These are phyloP conservation scores for Penicillium carneum DNA, from an alignment of 2,329 filamentous ascomycete genomes.

Conservation along the genomic window DNA sequence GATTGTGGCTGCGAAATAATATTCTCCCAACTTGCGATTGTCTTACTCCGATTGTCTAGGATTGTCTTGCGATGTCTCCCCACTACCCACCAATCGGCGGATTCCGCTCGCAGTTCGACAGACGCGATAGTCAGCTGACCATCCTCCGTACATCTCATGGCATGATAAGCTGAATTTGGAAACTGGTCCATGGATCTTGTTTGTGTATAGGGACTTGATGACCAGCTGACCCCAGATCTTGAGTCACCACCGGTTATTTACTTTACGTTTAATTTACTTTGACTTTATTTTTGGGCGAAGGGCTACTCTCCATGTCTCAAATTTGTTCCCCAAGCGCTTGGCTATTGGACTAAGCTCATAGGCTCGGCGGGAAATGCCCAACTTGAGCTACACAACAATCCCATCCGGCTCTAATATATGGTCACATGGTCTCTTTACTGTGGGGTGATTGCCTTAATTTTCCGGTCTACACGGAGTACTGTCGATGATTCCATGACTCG, in stretches of 20 bases:
- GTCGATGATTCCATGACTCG: not conserved
- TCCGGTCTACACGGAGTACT: not conserved
- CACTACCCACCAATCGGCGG: constrained; percentile 18
- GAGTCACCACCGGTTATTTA: not conserved
- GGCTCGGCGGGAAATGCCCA: constrained; percentile 16
- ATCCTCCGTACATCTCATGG: constrained; percentile 5
- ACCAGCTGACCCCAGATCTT: constrained; percentile 20
- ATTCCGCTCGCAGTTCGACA: constrained; percentile 19
- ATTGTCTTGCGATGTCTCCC: constrained; percentile 12
- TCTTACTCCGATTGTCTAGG: constrained; percentile 9
- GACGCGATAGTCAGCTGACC: constrained; percentile 22
- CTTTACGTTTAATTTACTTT: not conserved
- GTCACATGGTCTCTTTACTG: constrained; percentile 12
- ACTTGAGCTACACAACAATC: constrained; percentile 3
- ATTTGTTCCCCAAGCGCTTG: constrained; percentile 11
- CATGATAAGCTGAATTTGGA: constrained; percentile 16
- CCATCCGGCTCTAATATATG: not conserved
- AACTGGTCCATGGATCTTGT: constrained; percentile 16
- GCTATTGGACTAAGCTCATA: constrained; percentile 1
- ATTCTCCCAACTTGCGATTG: constrained; percentile 12
- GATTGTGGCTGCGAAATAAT: constrained; percentile 16
- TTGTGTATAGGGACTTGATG: not conserved
- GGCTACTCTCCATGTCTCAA: constrained; percentile 8
- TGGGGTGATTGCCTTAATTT: constrained; percentile 18
- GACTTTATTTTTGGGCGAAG: not conserved